Base-by-base conservation (phyloP, 1,139 yeast genomes). In the Yamadazyma oceani region DNA sequence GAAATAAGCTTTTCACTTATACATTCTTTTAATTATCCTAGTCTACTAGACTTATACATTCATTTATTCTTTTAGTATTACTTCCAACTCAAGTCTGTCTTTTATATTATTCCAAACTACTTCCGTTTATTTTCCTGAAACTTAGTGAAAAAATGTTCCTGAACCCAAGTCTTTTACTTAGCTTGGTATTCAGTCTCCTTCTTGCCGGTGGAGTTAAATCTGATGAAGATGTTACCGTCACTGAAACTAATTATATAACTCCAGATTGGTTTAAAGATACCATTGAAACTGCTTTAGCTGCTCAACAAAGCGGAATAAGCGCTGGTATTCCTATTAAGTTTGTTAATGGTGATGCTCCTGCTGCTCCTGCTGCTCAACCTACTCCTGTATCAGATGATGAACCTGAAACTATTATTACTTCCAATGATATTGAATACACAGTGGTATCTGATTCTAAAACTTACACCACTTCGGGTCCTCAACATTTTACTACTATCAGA, bases 291-390 rank as follows among this genome's bases (percentile, higher is more conserved):
- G 53, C 57, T 9, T 45, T 64, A 28, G 46, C 52, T 4, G 50
- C 41, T 16, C 58, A 61, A 39, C 65, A 63, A 2, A 38, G 46
- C 11, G 42, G 48, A 9, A 40, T 49, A 22, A 38, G 54, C 5
- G 43, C 56, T 3, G 73, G 73, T 14, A 65, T 67, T 28, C 56
- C 58, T 15, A 47, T 67, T 27, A 63, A 56, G 1, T 59, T 66
- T 35, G 68, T 63, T 4, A 60, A 66, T 38, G 67, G 45, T 12
- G 49, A 46, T 13, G 45, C 5, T 26, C 14, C 14, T 15, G 15
- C 16, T 23, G n/a, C 38, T 23, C 17, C 42, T 8, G 27, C 17
- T n/a, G n/a, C n/a, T n/a, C n/a, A n/a, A n/a, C n/a, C n/a, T 21
- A 21, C 31, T 15, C 28, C 28, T 17, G 26, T 17, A 4, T 28